Conservation (phyloP, 2,329 filamentous ascomycete species). For the Lecanicillium sp. region DNA sequence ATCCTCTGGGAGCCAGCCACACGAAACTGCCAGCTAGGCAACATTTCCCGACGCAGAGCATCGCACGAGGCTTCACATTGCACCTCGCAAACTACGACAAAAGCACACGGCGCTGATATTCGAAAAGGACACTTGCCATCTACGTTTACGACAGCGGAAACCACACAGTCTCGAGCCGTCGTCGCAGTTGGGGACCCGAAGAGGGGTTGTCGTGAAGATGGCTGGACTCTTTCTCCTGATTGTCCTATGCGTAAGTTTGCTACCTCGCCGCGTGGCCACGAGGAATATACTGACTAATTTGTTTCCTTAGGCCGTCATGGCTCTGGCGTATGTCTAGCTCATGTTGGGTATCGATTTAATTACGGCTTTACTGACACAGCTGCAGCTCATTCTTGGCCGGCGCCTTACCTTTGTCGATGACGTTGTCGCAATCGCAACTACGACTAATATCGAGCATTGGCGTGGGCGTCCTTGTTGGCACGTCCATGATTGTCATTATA, state of each 20-base stretch:
- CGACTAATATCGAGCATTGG: slow-evolving; percentile 87
- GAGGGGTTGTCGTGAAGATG: slow-evolving; percentile 21
- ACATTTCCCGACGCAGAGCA: no score
- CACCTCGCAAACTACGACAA: slow-evolving; percentile 1
- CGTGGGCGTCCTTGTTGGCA: slow-evolving; percentile 89
- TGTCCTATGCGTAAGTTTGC: slow-evolving; percentile 30
- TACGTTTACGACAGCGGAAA: no score
- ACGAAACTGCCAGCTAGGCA: no score
- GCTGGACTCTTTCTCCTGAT: slow-evolving; percentile 31
- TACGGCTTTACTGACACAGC: slow-evolving; percentile 8
- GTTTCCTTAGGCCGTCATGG: slow-evolving; percentile 44
- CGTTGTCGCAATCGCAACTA: slow-evolving; percentile 77
- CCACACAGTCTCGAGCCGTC: background rate
- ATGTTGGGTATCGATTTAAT: slow-evolving; percentile 10
- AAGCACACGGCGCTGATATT: no score
- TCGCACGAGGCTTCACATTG: slow-evolving; percentile 1
- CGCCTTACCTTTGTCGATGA: slow-evolving; percentile 81
- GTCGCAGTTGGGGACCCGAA: background rate
- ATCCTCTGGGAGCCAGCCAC: no score
- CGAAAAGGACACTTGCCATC: background rate
- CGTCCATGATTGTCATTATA: slow-evolving; percentile 93
- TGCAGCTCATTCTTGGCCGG: slow-evolving; percentile 86
- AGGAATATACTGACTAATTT: slow-evolving; percentile 8
- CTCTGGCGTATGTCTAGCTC: slow-evolving; percentile 41
- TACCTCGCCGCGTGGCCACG: background rate